phyloP scores from a whole-genome alignment of 2,329 filamentous ascomycete species.

The Hymenoscyphus fraxineus region DNA sequence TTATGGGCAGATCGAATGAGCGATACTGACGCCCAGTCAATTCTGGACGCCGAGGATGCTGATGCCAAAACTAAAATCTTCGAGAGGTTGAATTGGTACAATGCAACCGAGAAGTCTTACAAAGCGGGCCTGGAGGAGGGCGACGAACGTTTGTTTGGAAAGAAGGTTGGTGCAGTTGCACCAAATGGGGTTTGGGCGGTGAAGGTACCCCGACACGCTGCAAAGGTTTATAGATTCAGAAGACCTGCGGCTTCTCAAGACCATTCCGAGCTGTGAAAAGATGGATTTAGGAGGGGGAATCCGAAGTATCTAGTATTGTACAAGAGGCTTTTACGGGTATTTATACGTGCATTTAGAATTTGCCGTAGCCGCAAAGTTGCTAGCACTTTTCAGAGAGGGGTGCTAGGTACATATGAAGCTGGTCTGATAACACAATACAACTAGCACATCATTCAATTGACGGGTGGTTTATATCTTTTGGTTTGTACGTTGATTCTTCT shows the following conservation, averaged over 20 bases:
- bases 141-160: conserved; percentile 44
- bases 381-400: too few relatives aligned
- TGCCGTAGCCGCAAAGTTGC: too few relatives aligned
- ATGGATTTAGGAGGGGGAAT: too few relatives aligned
- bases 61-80: conserved; percentile 12
- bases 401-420: too few relatives aligned
- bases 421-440: too few relatives aligned
- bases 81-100: conserved; percentile 37
- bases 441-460: too few relatives aligned
- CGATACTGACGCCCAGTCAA: conserved; percentile 38
- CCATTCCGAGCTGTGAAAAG: background rate
- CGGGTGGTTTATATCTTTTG: too few relatives aligned
- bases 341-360: too few relatives aligned
- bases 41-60: conserved; percentile 38
- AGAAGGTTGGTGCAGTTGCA: conserved; percentile 39
- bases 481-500: too few relatives aligned
- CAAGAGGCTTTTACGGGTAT: too few relatives aligned
- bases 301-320: too few relatives aligned
- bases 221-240: conserved; percentile 36
- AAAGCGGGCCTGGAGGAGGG: conserved; percentile 41
- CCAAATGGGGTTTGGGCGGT: conserved; percentile 40
- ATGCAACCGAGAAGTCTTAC: conserved; percentile 44
- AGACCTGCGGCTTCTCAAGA: background rate
- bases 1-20: conserved; percentile 51
- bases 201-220: conserved; percentile 43